phyloP scores from a whole-genome alignment of 768 basidiomycete species.

The Leccinum boreale region DNA sequence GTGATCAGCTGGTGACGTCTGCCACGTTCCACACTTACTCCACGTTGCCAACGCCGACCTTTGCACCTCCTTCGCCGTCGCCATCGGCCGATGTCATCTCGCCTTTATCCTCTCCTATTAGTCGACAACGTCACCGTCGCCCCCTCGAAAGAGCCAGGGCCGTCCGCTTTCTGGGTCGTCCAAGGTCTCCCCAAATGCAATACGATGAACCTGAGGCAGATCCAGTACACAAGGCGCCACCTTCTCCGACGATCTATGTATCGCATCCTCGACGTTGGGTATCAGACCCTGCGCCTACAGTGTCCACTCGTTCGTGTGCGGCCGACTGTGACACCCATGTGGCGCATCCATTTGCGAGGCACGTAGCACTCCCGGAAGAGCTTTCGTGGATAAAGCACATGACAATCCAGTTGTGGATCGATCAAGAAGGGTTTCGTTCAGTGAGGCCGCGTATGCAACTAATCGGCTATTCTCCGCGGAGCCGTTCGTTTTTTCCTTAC shows the following conservation, averaged over 20 bases:
- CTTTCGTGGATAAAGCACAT: slow-evolving; percentile 53
- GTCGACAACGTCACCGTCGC: slow-evolving; percentile 25
- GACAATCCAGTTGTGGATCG: slow-evolving; percentile 64
- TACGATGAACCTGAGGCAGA: slow-evolving; percentile 11
- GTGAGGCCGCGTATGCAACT: slow-evolving; percentile 58
- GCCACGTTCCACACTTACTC: slow-evolving; percentile 25
- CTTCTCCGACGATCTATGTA: slow-evolving; percentile 4
- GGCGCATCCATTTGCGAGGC: slow-evolving; percentile 11
- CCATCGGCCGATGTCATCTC: slow-evolving; percentile 25
- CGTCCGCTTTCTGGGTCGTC: slow-evolving; percentile 29
- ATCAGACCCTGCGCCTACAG: slow-evolving; percentile 3
- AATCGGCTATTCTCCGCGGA: slow-evolving; percentile 45
- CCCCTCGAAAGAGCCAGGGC: slow-evolving; percentile 32
- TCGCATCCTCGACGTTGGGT: slow-evolving; percentile 14
- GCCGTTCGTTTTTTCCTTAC: slow-evolving; percentile 26
- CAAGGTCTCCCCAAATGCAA: slow-evolving; percentile 24
- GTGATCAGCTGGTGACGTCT: slow-evolving; percentile 14
- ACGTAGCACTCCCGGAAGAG: slow-evolving; percentile 33
- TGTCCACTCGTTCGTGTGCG: slow-evolving; percentile 6
- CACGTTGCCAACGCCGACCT: slow-evolving; percentile 24
- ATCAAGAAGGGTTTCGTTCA: slow-evolving; percentile 80
- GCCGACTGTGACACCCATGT: background rate
- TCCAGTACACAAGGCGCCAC: background rate
- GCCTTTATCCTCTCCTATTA: slow-evolving; percentile 18
- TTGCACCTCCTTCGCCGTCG: slow-evolving; percentile 31